Evolutionary conservation across 148 eudicot genomes (phyloP).

Genomic region (Selenicereus undatus): DNA sequence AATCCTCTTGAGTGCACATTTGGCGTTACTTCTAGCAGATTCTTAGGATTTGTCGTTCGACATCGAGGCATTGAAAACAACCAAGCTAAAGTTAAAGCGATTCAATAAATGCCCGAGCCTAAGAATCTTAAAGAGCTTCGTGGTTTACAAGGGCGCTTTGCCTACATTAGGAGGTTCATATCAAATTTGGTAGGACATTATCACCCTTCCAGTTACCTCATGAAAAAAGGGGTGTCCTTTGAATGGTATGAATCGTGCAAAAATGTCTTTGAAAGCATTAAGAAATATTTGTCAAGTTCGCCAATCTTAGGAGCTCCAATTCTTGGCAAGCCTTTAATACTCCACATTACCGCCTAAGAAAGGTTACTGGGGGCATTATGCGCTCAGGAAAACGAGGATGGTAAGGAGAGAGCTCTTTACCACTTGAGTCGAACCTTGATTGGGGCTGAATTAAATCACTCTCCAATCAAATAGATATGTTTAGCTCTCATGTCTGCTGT

Average conservation of each 20-base stretch:
- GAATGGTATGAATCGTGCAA: no score
- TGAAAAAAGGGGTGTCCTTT: neutral
- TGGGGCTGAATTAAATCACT: neutral
- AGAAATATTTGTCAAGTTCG: no score
- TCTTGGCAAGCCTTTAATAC: neutral
- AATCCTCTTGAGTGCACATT: neutral
- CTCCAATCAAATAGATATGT: neutral
- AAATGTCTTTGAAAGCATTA: no score
- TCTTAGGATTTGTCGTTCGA: neutral
- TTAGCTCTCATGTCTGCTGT: neutral
- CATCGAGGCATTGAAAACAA: constrained; percentile 7
- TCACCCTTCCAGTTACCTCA: neutral
- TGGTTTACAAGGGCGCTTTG: neutral
- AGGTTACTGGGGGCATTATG: no score
- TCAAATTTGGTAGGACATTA: neutral
- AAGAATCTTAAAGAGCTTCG: neutral
- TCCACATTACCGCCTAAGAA: neutral
- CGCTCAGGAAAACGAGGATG: neutral
- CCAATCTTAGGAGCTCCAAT: neutral
- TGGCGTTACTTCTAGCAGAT: neutral
- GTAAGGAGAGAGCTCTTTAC: neutral
- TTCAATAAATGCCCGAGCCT: constrained; percentile 9
- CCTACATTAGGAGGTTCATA: neutral
- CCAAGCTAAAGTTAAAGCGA: neutral
- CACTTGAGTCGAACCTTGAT: neutral